phyloP scores from a whole-genome alignment of 345 rosid genomes.

The Acer yangbiense region DNA sequence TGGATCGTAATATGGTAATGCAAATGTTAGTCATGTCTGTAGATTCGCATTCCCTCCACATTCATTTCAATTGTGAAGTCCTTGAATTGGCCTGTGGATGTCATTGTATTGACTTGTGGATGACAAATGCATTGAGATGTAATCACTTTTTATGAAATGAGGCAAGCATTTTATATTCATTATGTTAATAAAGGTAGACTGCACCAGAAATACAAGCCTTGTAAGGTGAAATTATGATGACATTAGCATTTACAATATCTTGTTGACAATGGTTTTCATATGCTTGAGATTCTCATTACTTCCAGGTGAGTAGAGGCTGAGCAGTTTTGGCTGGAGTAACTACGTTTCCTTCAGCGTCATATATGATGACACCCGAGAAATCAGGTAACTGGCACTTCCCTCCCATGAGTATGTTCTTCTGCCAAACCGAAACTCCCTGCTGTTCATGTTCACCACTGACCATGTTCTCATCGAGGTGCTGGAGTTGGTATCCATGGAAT shows the following conservation, averaged over 20 bases:
- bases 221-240: not conserved
- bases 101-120: not conserved
- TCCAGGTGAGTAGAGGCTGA: slow-evolving; percentile 68
- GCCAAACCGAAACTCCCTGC: slow-evolving; percentile 58
- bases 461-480: slow-evolving; percentile 22
- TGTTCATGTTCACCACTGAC: slow-evolving; percentile 49
- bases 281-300: slow-evolving; percentile 30
- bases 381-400: slow-evolving; percentile 90
- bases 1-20: not conserved
- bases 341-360: slow-evolving; percentile 63
- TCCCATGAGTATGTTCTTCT: slow-evolving; percentile 91
- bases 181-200: not conserved
- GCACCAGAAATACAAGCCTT: not conserved
- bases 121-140: not conserved
- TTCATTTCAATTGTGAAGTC: not conserved
- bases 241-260: not conserved
- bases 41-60: not conserved
- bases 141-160: not conserved
- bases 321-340: slow-evolving; percentile 54
- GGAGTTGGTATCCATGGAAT: slow-evolving; percentile 18
- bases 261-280: not conserved
- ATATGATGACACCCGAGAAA: slow-evolving; percentile 84
- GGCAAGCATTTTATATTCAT: not conserved
- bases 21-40: not conserved
- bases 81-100: not conserved